phyloP scores from a whole-genome alignment of 495 filamentous ascomycete species.

The Lindgomyces ingoldianus region DNA sequence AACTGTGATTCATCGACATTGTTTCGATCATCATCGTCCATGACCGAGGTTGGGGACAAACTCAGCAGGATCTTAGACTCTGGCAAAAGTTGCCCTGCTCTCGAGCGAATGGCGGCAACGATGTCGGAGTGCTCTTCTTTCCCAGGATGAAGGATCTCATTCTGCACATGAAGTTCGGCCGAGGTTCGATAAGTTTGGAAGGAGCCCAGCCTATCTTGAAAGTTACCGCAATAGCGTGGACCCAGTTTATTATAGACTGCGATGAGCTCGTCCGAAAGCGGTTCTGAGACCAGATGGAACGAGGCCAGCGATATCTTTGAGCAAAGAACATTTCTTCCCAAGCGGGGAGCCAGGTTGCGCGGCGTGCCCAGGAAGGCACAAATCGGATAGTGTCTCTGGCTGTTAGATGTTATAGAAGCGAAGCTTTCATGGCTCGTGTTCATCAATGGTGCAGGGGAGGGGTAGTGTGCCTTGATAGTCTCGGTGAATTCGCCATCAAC shows the following conservation, averaged over 20 bases:
- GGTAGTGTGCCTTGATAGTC: constrained; percentile 86
- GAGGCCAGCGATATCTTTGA: constrained; percentile 87
- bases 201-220: constrained; percentile 91
- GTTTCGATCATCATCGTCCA: constrained; percentile 71
- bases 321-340: constrained; percentile 72
- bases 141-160: constrained; percentile 86
- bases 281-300: constrained; percentile 83
- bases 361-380: constrained; percentile 95
- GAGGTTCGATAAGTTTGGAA: constrained; percentile 98
- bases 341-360: constrained; percentile 77
- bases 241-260: constrained; percentile 89
- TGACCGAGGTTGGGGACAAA: constrained; percentile 72
- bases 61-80: constrained; percentile 84
- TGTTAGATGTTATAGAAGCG: constrained; percentile 58
- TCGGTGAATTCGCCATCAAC: constrained; percentile 93
- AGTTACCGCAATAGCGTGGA: constrained; percentile 88
- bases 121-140: constrained; percentile 94
- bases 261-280: constrained; percentile 86
- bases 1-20: constrained; percentile 72
- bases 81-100: constrained; percentile 75
- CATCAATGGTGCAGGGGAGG: constrained; percentile 63
- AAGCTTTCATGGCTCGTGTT: constrained; percentile 62
- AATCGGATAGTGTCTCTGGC: constrained; percentile 53
- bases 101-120: constrained; percentile 77
- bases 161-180: constrained; percentile 82